A percentile compares a stretch with the other conserved stretches of the same genome.
Evolutionary conservation across 306 rosid genomes (phyloP).

Genomic region (Hippophae rhamnoides): DNA sequence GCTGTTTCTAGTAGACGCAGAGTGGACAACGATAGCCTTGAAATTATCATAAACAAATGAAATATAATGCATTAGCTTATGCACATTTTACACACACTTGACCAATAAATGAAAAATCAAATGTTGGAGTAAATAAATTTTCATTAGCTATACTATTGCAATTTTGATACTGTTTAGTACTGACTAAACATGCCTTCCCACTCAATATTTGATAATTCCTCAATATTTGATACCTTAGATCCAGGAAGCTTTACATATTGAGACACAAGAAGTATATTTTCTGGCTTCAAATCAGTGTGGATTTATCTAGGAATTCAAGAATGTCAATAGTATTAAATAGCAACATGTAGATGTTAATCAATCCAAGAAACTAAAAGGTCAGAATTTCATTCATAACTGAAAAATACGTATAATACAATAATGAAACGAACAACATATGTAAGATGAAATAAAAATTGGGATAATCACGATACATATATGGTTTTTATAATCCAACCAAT

Average conservation of each 20-base stretch:
- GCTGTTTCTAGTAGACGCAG: constrained; percentile 69
- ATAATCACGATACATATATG: constrained; percentile 80
- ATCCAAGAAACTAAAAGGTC: too few relatives aligned
- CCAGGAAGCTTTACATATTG: constrained; percentile 57
- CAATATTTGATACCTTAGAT: constrained; percentile 23
- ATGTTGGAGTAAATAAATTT: too few relatives aligned
- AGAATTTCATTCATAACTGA: too few relatives aligned
- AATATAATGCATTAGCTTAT: constrained; percentile 16
- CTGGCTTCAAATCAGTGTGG: constrained; percentile 87
- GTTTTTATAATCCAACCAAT: constrained; percentile 97
- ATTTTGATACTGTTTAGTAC: too few relatives aligned
- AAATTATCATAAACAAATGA: constrained; percentile 46
- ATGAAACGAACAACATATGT: too few relatives aligned
- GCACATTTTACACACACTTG: background rate
- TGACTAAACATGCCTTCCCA: too few relatives aligned
- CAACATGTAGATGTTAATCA: background rate
- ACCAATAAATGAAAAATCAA: too few relatives aligned
- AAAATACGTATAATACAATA: too few relatives aligned
- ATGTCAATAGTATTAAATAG: constrained; percentile 24
- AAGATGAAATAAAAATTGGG: too few relatives aligned
- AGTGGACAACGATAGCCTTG: constrained; percentile 67
- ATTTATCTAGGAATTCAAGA: constrained; percentile 12
- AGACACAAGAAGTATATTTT: constrained; percentile 57
- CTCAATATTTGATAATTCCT: too few relatives aligned
- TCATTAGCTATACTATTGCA: too few relatives aligned